Percentiles rank a stretch among this genome's conserved stretches.
Evolutionary conservation across 169 alveolate genomes (phyloP).

Genomic region (Sarcocystis neurona): DNA sequence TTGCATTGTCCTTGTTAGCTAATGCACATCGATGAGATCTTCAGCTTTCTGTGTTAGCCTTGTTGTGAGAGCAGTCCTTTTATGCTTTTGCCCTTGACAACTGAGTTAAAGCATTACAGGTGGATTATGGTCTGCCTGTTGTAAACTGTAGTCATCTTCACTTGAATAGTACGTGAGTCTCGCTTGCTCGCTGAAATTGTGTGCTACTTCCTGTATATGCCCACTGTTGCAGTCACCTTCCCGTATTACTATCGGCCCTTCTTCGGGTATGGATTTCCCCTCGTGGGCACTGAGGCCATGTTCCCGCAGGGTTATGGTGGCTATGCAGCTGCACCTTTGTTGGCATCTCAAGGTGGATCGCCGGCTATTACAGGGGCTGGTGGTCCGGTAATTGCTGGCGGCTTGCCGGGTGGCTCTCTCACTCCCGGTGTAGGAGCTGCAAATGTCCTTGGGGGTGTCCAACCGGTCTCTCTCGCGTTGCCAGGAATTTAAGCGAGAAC

Average conservation of each 20-base stretch:
- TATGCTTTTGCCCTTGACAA: no score
- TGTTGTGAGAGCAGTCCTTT: no score
- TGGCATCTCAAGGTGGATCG: conserved; percentile 50
- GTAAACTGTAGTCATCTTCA: no score
- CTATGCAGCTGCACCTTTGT: conserved; percentile 46
- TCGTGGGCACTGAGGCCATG: conserved; percentile 72
- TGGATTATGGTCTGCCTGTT: no score
- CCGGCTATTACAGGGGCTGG: conserved; percentile 10
- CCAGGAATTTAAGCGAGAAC: background rate
- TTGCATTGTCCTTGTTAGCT: no score
- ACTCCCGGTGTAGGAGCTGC: conserved; percentile 18
- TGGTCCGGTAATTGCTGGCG: conserved; percentile 49
- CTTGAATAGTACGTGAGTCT: no score
- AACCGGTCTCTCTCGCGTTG: conserved; percentile 12
- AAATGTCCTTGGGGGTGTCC: conserved; percentile 13
- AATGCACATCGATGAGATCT: no score
- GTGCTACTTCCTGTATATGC: no score
- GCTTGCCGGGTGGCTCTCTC: conserved; percentile 20
- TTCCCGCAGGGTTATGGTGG: conserved; percentile 75
- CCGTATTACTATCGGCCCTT: conserved; percentile 75
- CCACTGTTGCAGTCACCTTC: conserved; percentile 70
- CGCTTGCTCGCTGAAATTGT: no score
- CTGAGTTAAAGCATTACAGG: no score
- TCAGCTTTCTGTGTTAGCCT: no score
- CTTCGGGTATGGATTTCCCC: conserved; percentile 73